Base-by-base conservation (phyloP, 2,329 filamentous ascomycete species). In the Fonsecaea monophora region DNA sequence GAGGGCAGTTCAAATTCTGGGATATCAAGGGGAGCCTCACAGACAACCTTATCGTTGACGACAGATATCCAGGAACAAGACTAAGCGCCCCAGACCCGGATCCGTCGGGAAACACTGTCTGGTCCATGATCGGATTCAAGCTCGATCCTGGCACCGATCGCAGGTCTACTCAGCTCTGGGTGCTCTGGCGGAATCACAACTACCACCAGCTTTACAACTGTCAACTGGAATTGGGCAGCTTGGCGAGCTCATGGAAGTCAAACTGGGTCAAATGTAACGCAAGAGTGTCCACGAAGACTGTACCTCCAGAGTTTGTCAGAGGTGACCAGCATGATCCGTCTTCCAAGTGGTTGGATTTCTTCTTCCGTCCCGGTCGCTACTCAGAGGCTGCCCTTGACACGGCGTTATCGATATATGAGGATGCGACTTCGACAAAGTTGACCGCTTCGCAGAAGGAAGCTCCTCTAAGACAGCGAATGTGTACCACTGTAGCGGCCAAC, bases 1-100 rank as follows among this genome's bases (percentile, higher is more conserved):
- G 89, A 48, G 91, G 95, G 40, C 90, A 94, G 75, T 98, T 99
- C 84, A 98, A 97, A 77, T 94, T 99, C 76, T 99, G 94, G 92
- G 86, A 87, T 61, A 86, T 90, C 18, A 86, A 89, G 71, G 86
- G 89, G 61, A 85, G 79, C n/a, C 85, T 72, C 84, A 90, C 73
- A 70, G 80, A 72, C 71, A 79, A 70, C 2, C 77, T 92, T 21
- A 83, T 88, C 8, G 83, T 96, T 13, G 85, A 88, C 69, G 92
- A 96, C 72, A 81, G 92, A 25, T 93, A 91, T 72, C 86, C 90
- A 0, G 82, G 85, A 10, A 75, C 81, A 7, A 82, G 84, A 12
- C 82, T 95, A 37, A 83, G 90, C 32, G 91, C 93, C 1, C 89
- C 87, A 70, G 87, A 77, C 75, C 85, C 75, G 71, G 85, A 77